These are phyloP conservation scores for Alternaria solani DNA, from an alignment of 2,329 filamentous ascomycete species.

Conservation along the genomic window DNA sequence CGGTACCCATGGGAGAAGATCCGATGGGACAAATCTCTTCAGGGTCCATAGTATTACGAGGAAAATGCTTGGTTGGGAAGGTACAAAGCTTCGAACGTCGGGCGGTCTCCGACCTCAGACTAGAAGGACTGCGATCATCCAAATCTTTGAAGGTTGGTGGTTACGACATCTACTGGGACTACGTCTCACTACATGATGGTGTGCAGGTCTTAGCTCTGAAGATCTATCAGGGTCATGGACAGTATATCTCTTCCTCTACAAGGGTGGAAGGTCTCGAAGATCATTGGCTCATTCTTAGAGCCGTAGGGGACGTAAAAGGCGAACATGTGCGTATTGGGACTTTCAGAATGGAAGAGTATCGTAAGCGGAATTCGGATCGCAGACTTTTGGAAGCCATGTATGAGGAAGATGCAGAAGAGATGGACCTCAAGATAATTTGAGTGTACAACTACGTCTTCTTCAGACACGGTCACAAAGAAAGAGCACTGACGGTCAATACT, in stretches of 20 bases:
- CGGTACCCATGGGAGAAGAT: slow-evolving; percentile 3
- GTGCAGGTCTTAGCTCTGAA: neutral
- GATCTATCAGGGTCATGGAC: neutral
- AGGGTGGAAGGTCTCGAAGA: no score
- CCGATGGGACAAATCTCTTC: slow-evolving; percentile 8
- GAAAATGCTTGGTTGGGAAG: neutral
- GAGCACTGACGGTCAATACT: no score
- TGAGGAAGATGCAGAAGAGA: neutral
- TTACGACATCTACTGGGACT: no score
- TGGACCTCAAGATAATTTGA: neutral
- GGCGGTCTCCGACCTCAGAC: no score
- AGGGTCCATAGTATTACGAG: neutral
- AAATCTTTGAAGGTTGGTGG: no score
- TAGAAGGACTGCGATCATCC: no score
- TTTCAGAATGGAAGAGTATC: no score
- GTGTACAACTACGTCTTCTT: no score
- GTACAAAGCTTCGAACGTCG: no score
- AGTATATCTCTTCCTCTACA: neutral
- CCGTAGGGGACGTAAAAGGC: neutral
- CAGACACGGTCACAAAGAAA: no score
- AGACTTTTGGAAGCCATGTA: neutral
- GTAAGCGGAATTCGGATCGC: no score
- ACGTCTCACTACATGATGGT: no score
- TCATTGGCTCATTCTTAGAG: neutral
- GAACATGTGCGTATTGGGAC: neutral